Conservation (phyloP, 116 monocot species). For the Zostera marina region DNA sequence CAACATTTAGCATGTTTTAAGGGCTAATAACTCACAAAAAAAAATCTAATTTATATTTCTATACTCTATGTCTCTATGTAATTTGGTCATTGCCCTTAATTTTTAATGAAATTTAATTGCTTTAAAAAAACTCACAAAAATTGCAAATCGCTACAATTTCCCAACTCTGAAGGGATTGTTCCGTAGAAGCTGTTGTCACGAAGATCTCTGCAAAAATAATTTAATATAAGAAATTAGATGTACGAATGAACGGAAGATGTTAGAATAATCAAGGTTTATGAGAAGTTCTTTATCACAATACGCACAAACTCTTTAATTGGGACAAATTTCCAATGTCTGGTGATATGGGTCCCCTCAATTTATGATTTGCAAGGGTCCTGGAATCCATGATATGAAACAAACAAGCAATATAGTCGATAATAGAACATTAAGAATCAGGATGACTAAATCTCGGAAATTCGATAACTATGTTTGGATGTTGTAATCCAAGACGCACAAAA, state of each 20-base stretch:
- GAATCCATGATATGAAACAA: conserved; percentile 6
- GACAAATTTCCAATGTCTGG: conserved; percentile 73
- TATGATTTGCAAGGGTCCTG: conserved; percentile 73
- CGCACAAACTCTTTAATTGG: conserved; percentile 52
- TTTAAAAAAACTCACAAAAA: conserved; percentile 58
- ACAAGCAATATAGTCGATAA: neutral
- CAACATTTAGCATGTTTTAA: too few relatives aligned
- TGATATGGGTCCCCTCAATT: conserved; percentile 74
- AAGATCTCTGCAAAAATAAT: conserved; percentile 33
- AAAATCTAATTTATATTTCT: too few relatives aligned
- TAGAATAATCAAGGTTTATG: neutral
- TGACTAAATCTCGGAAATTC: neutral
- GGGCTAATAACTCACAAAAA: too few relatives aligned
- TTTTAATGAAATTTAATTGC: too few relatives aligned
- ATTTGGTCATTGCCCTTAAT: too few relatives aligned
- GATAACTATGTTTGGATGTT: neutral
- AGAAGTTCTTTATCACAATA: conserved; percentile 3
- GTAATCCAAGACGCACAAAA: conserved; percentile 36
- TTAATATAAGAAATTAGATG: neutral
- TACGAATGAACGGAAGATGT: neutral
- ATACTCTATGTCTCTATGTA: too few relatives aligned
- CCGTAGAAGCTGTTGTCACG: conserved; percentile 88
- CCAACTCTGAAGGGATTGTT: conserved; percentile 63
- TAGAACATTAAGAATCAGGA: neutral
- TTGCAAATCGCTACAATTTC: conserved; percentile 73